A percentile compares a stretch with the other conserved stretches of the same genome.
Evolutionary conservation across 805 yeast species (phyloP).

Genomic region (Wickerhamiella alocasiicola): DNA sequence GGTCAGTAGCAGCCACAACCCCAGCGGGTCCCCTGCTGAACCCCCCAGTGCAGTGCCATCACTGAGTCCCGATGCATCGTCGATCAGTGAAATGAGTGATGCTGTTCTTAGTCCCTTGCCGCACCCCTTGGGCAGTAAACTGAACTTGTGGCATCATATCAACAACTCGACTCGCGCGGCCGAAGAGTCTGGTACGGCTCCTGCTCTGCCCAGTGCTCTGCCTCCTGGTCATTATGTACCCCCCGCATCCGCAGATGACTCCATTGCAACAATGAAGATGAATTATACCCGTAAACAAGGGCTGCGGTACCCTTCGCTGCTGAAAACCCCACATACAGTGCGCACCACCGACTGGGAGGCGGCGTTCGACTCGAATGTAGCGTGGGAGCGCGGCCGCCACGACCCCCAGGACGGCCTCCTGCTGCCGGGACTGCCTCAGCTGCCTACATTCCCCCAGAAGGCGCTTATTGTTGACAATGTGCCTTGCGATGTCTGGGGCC

Average conservation of each 20-base stretch:
- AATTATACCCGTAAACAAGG: slow-evolving; percentile 5
- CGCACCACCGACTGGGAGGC: slow-evolving; percentile 7
- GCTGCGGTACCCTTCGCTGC: slow-evolving; percentile 5
- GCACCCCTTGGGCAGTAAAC: slow-evolving; percentile 7
- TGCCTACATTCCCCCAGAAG: slow-evolving; percentile 16
- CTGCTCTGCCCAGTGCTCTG: neutral
- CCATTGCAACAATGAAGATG: slow-evolving; percentile 2
- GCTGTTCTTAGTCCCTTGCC: slow-evolving; percentile 5
- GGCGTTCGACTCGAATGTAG: neutral
- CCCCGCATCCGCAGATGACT: slow-evolving; percentile 2
- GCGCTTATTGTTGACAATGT: slow-evolving; percentile 8
- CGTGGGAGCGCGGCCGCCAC: slow-evolving; percentile 7
- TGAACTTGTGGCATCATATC: slow-evolving; percentile 5
- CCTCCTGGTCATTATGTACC: neutral
- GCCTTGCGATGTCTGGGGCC: slow-evolving; percentile 20
- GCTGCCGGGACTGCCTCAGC: slow-evolving; percentile 18
- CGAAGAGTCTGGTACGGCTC: neutral
- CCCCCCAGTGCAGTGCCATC: slow-evolving; percentile 4
- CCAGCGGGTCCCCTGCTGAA: neutral
- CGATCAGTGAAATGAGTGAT: slow-evolving; percentile 5
- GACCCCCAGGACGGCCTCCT: slow-evolving; percentile 11
- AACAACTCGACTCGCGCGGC: neutral
- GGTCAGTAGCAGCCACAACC: neutral
- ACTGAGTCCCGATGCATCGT: slow-evolving; percentile 3
- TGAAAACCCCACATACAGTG: slow-evolving; percentile 10